These are phyloP conservation scores for Hypoxylon rickii DNA, from an alignment of 495 filamentous ascomycete genomes.

Conservation along the genomic window DNA sequence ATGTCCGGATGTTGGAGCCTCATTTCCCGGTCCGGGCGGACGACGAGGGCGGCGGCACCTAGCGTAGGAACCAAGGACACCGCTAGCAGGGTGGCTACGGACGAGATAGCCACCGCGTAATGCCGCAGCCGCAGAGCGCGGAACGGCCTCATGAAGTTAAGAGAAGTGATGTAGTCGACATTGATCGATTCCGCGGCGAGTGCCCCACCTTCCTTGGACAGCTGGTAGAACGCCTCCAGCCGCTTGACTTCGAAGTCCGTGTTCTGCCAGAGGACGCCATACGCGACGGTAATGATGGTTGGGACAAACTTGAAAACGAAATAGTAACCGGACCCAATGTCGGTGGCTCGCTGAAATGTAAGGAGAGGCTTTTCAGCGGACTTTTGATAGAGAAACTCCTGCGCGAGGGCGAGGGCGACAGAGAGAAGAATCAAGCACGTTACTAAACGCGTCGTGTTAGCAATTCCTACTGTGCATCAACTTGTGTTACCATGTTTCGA, in stretches of 20 bases:
- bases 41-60: conserved; percentile 60
- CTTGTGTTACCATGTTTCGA: too few relatives aligned
- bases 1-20: conserved; percentile 37
- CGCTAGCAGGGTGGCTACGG: conserved; percentile 64
- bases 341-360: conserved; percentile 54
- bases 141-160: conserved; percentile 65
- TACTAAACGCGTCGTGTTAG: conserved; percentile 12
- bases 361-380: conserved; percentile 53
- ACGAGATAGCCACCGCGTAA: conserved; percentile 67
- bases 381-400: conserved; percentile 66
- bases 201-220: conserved; percentile 66
- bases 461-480: background rate
- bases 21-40: conserved; percentile 50
- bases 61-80: conserved; percentile 66
- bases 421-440: conserved; percentile 58
- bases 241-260: conserved; percentile 76
- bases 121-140: conserved; percentile 63
- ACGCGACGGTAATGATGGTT: conserved; percentile 67
- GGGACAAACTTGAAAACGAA: conserved; percentile 76
- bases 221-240: conserved; percentile 74
- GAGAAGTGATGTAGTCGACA: conserved; percentile 70
- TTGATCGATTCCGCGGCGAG: conserved; percentile 70
- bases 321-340: conserved; percentile 58
- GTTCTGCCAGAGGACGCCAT: conserved; percentile 75
- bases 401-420: conserved; percentile 54